A percentile compares a stretch with the other conserved stretches of the same genome.
Evolutionary conservation across 495 filamentous ascomycete genomes (phyloP).

Genomic region (Aspergillus mulundensis): DNA sequence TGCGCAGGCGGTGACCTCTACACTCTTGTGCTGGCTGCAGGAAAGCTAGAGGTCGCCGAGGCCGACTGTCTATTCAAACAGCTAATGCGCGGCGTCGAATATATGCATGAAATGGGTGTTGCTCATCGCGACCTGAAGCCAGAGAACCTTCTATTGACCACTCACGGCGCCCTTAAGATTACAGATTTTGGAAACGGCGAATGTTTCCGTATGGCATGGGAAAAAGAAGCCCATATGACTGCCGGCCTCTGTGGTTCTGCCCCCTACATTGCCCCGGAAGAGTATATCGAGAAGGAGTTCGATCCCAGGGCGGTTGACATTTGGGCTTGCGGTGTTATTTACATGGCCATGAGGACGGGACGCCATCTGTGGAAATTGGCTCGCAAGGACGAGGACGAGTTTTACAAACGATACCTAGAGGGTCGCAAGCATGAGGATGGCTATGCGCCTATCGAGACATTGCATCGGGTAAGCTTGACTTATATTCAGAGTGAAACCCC

Average conservation of each 20-base stretch:
- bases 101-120: constrained; percentile 99
- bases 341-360: constrained; percentile 99
- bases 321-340: constrained; percentile 97
- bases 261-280: constrained; percentile 96
- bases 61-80: constrained; percentile 99
- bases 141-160: constrained; percentile 92
- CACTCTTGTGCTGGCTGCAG: constrained; percentile 85
- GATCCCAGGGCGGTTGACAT: constrained; percentile 95
- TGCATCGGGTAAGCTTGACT: constrained; percentile 74
- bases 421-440: constrained; percentile 90
- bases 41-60: constrained; percentile 87
- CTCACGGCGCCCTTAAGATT: constrained; percentile 92
- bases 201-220: constrained; percentile 99
- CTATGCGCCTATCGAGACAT: constrained; percentile 91
- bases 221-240: constrained; percentile 96
- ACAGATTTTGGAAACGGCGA: constrained; percentile 99
- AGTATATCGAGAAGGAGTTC: constrained; percentile 92
- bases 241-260: constrained; percentile 93
- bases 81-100: constrained; percentile 98
- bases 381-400: constrained; percentile 93
- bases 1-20: constrained; percentile 97
- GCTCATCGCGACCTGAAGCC: constrained; percentile 97
- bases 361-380: constrained; percentile 95
- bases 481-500: constrained; percentile 8
- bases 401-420: constrained; percentile 88